Conservation (phyloP, 225 moss, liverwort and hornwort species). For the Bryoerythrophyllum caledonicum region DNA sequence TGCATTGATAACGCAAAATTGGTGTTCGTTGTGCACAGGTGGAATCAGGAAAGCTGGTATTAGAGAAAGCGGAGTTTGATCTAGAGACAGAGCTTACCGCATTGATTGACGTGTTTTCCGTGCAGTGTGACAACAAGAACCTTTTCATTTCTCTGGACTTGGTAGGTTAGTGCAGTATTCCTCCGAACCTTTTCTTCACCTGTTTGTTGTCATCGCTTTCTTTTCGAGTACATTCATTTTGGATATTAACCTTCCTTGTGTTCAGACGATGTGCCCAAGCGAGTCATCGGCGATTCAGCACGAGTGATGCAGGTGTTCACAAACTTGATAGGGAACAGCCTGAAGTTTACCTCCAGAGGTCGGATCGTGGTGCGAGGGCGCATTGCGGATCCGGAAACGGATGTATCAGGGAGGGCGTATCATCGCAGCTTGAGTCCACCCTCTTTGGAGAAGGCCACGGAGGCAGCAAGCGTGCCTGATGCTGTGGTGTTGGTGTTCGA, state of each 20-base stretch:
- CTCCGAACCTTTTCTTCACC: neutral
- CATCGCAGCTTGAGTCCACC: slow-evolving; percentile 39
- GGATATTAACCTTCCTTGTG: neutral
- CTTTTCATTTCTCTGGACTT: slow-evolving; percentile 67
- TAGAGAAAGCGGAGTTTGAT: slow-evolving; percentile 72
- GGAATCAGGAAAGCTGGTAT: slow-evolving; percentile 77
- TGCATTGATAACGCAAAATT: neutral
- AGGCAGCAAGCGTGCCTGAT: slow-evolving; percentile 34
- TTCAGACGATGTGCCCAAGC: slow-evolving; percentile 75
- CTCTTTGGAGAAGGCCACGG: slow-evolving; percentile 42
- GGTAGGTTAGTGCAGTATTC: slow-evolving; percentile 49
- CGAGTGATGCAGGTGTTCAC: slow-evolving; percentile 87
- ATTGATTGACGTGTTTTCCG: slow-evolving; percentile 81
- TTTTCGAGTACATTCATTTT: neutral
- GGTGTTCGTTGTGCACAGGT: slow-evolving; percentile 51
- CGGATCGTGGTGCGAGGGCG: slow-evolving; percentile 80
- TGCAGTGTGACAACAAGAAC: slow-evolving; percentile 80
- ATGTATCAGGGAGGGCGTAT: slow-evolving; percentile 44
- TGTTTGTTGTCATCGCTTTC: neutral
- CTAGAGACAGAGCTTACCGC: slow-evolving; percentile 77
- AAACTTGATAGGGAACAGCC: slow-evolving; percentile 75
- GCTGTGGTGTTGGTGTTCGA: slow-evolving; percentile 69
- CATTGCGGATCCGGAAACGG: slow-evolving; percentile 52
- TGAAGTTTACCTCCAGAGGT: slow-evolving; percentile 76
- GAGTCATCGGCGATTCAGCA: slow-evolving; percentile 68